phyloP scores from a whole-genome alignment of 2,329 filamentous ascomycete genomes.

The Cercospora sojina region DNA sequence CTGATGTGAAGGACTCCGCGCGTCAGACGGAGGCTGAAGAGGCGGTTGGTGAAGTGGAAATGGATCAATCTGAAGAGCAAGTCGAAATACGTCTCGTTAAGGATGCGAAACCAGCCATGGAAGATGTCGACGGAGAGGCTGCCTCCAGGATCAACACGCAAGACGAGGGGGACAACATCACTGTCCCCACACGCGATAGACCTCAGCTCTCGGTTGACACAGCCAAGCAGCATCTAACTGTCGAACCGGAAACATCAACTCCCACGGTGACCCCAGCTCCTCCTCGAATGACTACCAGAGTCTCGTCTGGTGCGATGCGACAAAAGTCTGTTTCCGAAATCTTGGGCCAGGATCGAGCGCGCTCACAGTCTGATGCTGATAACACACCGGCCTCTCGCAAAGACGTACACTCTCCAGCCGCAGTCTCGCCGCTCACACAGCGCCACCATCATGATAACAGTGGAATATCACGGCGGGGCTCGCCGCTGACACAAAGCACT shows the following conservation, averaged over 20 bases:
- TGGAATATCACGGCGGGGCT: not conserved
- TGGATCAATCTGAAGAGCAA: slow-evolving; percentile 6
- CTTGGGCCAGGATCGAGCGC: slow-evolving; percentile 59
- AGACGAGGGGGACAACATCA: slow-evolving; percentile 31
- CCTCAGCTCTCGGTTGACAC: slow-evolving; percentile 29
- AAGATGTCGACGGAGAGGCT: slow-evolving; percentile 10
- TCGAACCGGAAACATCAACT: slow-evolving; percentile 12
- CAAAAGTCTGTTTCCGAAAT: slow-evolving; percentile 74
- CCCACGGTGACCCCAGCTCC: slow-evolving; percentile 30
- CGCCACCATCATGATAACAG: slow-evolving; percentile 40
- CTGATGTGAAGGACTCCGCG: slow-evolving; percentile 20
- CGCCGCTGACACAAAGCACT: slow-evolving; percentile 1
- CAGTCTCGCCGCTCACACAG: slow-evolving; percentile 40
- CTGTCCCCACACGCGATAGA: slow-evolving; percentile 26
- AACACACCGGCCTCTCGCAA: slow-evolving; percentile 11
- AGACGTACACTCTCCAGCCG: slow-evolving; percentile 25
- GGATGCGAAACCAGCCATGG: slow-evolving; percentile 21
- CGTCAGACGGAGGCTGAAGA: slow-evolving; percentile 31
- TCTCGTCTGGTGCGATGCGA: slow-evolving; percentile 67
- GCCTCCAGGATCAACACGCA: slow-evolving; percentile 1
- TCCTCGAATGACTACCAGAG: slow-evolving; percentile 62
- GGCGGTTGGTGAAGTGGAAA: slow-evolving; percentile 27
- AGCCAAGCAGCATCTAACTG: slow-evolving; percentile 15
- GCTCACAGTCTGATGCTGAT: slow-evolving; percentile 33
- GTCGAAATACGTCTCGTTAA: not conserved